Conservation (phyloP, 257 asterid species). For the Nicotiana attenuata region DNA sequence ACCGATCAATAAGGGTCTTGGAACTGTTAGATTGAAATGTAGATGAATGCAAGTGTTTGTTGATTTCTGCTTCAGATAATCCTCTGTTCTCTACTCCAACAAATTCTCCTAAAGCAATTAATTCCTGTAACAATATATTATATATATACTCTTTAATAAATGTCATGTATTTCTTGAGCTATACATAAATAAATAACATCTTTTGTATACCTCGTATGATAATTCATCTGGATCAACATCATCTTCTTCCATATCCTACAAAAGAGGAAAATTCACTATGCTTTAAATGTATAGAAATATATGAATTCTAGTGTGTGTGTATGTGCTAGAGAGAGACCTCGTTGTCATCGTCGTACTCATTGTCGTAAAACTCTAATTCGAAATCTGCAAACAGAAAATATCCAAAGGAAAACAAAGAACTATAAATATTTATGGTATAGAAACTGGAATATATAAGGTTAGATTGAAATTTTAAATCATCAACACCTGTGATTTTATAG, state of each 20-base stretch:
- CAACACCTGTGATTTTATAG: no score
- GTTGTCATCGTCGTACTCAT: neutral
- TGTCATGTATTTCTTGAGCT: neutral
- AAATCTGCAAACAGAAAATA: neutral
- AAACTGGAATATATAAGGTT: no score
- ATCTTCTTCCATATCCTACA: slow-evolving; percentile 49
- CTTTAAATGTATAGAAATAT: neutral
- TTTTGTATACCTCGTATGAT: slow-evolving; percentile 58
- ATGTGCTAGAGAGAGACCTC: neutral
- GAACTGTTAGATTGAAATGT: slow-evolving; percentile 26
- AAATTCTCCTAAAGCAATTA: slow-evolving; percentile 60
- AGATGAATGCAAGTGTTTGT: slow-evolving; percentile 32
- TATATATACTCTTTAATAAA: neutral
- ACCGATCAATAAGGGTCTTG: slow-evolving; percentile 42
- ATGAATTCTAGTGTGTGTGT: neutral
- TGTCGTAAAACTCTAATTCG: slow-evolving; percentile 1
- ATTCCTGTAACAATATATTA: slow-evolving; percentile 32
- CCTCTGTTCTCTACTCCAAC: slow-evolving; percentile 66
- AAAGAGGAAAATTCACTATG: neutral
- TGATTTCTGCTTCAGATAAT: slow-evolving; percentile 43
- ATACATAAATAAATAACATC: neutral
- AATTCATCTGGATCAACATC: slow-evolving; percentile 61
- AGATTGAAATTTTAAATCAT: no score
- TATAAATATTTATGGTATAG: neutral
- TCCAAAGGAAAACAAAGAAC: no score